These are phyloP conservation scores for Graphium sp. DNA, from an alignment of 2,329 filamentous ascomycete genomes.

Conservation along the genomic window DNA sequence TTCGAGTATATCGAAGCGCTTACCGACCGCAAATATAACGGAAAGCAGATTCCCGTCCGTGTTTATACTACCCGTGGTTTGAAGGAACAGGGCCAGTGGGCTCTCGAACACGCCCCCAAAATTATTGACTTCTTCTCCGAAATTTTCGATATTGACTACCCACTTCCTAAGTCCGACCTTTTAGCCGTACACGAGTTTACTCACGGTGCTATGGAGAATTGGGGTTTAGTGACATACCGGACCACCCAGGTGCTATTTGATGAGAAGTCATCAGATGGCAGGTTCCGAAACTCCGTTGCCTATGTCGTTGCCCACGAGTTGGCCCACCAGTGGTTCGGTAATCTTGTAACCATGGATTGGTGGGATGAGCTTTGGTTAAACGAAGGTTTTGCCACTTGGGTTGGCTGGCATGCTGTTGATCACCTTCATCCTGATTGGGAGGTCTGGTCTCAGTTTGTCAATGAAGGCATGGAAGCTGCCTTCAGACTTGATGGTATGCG, in stretches of 20 bases:
- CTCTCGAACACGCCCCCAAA: constrained; percentile 78
- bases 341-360: constrained; percentile 94
- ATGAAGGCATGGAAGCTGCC: constrained; percentile 83
- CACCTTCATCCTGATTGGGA: constrained; percentile 94
- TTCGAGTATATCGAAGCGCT: constrained; percentile 93
- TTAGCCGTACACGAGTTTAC: constrained; percentile 88
- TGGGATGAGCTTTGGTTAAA: constrained; percentile 90
- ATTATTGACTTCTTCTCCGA: constrained; percentile 96
- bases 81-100: constrained; percentile 80
- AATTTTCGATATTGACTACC: constrained; percentile 85
- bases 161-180: constrained; percentile 79
- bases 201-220: constrained; percentile 83
- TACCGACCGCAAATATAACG: constrained; percentile 80
- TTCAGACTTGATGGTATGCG: constrained; percentile 81
- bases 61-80: constrained; percentile 94
- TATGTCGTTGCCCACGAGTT: constrained; percentile 98
- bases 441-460: constrained; percentile 93
- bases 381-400: constrained; percentile 96
- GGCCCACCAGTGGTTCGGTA: constrained; percentile 92
- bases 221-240: constrained; percentile 90
- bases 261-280: constrained; percentile 74
- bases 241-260: constrained; percentile 95
- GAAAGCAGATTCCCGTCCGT: constrained; percentile 77
- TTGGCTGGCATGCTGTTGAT: constrained; percentile 85
- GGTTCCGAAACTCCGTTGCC: constrained; percentile 84